Evolutionary conservation across 2,329 filamentous ascomycete genomes (phyloP).

Genomic region (Aspergillus pseudoglaucus): DNA sequence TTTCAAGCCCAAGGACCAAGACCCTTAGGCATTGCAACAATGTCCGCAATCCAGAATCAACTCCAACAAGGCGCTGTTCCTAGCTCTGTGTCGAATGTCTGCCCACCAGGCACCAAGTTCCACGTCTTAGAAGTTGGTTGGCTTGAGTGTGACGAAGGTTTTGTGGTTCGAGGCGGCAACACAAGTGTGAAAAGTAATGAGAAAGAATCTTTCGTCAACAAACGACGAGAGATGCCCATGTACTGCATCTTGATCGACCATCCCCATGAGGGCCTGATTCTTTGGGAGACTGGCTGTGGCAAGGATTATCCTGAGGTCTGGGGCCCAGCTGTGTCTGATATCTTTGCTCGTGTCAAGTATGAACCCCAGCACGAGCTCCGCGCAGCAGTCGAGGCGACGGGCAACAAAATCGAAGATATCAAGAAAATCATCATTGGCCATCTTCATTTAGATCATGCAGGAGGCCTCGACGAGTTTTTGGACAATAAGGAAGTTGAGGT

Average conservation of each 20-base stretch:
- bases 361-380: constrained; percentile 7
- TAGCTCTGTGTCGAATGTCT: constrained; percentile 7
- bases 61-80: constrained; percentile 7
- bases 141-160: constrained; percentile 8
- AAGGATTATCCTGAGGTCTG: constrained; percentile 7
- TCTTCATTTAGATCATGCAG: constrained; percentile 8
- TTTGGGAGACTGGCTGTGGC: constrained; percentile 9
- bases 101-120: constrained; percentile 6
- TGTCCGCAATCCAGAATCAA: constrained; percentile 7
- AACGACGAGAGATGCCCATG: constrained; percentile 8
- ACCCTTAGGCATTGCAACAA: not conserved
- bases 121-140: constrained; percentile 8
- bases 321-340: constrained; percentile 4
- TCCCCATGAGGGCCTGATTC: constrained; percentile 7
- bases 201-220: constrained; percentile 5
- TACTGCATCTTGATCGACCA: constrained; percentile 9
- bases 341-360: constrained; percentile 7
- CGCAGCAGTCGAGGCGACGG: constrained; percentile 6
- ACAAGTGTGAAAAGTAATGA: constrained; percentile 6
- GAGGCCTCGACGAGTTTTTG: constrained; percentile 6
- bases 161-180: constrained; percentile 7
- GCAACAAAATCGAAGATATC: constrained; percentile 6
- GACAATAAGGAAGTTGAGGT: constrained; percentile 6
- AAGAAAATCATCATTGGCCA: constrained; percentile 9
- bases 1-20: too few relatives aligned